Evolutionary conservation across 176 grass and related monocot species (phyloP).

Genomic region (Hordeum vulgare): MorexV3_pseudomolecules_assembly NC_058519.1:356916681-356917180

Average conservation of each 20-base stretch:
- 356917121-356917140: too few relatives aligned
- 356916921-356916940: neutral
- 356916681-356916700: neutral
- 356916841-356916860: neutral
- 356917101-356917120: too few relatives aligned
- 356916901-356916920: neutral
- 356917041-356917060: too few relatives aligned
- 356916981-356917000: neutral
- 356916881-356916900: neutral
- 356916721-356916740: neutral
- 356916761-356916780: conserved; percentile 1
- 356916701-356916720: conserved; percentile 20
- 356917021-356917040: too few relatives aligned
- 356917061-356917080: too few relatives aligned
- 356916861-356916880: neutral
- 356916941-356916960: neutral
- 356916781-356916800: conserved; percentile 10
- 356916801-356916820: neutral
- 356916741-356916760: neutral
- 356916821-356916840: neutral
- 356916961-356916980: neutral
- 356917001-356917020: neutral
- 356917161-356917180: too few relatives aligned
- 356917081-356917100: too few relatives aligned
- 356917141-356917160: too few relatives aligned